Evolutionary conservation across 129 eudicot species (phyloP), one percentile per base, ranked within the genome.

Genomic region (Arctium lappa): DNA sequence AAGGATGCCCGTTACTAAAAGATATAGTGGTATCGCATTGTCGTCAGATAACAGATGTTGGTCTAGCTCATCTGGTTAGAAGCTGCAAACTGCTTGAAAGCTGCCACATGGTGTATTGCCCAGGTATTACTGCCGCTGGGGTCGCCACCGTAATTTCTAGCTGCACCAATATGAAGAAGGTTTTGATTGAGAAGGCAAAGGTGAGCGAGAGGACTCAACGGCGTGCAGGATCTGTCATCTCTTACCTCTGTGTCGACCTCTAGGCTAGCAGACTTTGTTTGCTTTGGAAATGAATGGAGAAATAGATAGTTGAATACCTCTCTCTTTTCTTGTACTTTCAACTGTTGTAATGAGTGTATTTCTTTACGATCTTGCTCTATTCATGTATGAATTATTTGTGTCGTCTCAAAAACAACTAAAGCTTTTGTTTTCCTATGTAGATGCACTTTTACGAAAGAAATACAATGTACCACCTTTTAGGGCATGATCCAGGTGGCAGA

Each of bases 101-200:
- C 36, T 92, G 97, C 84, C 96, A 94, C 85, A 92, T 94, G 97
- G 98, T 92, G 5, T 94, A 89, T 69, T 94, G 98, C 85, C 96
- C 96, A 4, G 87, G 92, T 29, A 88, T 94, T 31, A 90, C 98
- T 2, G 75, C 90, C 69, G 90, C 89, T 36, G 98, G 98, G 38
- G 98, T 94, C 6, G 93, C 98, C 27, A 92, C 98, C 0, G 88
- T 94, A 53, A 87, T 92, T 65, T 87, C 98, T 15, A 84, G 82
- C 72, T 94, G 98, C 80, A 80, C 72, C 75, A 92, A 90, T 56
- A 83, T 94, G 83, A 94, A 94, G 84, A 94, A 94, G 83, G 90
- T 94, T 5, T 62, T 94, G 80, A 92, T 94, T 16, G 98, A 94
- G 88, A 94, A 89, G 81, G 85, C 88, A 32, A 94, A 94, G 85